Base-by-base conservation (phyloP, 257 asterid genomes). In the Salvia miltiorrhiza region DNA sequence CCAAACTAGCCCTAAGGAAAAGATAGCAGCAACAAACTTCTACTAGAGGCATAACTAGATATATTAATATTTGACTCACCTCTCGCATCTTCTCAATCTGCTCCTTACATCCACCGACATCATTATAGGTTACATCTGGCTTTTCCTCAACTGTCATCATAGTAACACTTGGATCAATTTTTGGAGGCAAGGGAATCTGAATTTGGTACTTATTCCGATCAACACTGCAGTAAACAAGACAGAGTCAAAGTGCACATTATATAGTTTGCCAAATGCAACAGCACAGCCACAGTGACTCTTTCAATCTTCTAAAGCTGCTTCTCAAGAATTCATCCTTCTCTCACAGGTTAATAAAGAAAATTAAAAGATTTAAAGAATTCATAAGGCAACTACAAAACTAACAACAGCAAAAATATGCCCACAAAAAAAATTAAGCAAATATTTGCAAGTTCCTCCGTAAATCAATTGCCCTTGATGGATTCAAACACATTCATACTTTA, bases 91-190 rank as follows among this genome's bases (percentile, higher is more conserved):
- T 93, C 74, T 93, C 97, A 74, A 93, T 93, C 80, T 93, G 97
- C 76, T 93, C 99, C 85, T 91, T 93, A 13, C 99, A 90, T 35
- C 99, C 99, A 63, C 99, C 97, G 71, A 93, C 99, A 80, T 93
- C 99, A 71, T 88, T 89, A 54, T 90, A 93, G 23, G 99, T 93
- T 14, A 93, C 99, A 83, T 90, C 97, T 11, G 99, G 99, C 75
- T 93, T 93, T 82, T 93, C 99, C 80, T 91, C 99, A 54, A 93
- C 97, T 13, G 97, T 93, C 99, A 93, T 93, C 99, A 93, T 93
- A 39, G 99, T 93, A 39, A 93, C 96, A 73, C 97, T 93, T 62
- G 99, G 99, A 80, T 93, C 99, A 77, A 93, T 93, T 80, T 91
- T 93, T 5, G 99, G 99, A 19, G 99, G 99, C 82, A 93, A 74